Percentiles rank a stretch among this genome's conserved stretches.
Conservation (phyloP, 2,329 filamentous ascomycete genomes). For the Trichoderma breve region DNA sequence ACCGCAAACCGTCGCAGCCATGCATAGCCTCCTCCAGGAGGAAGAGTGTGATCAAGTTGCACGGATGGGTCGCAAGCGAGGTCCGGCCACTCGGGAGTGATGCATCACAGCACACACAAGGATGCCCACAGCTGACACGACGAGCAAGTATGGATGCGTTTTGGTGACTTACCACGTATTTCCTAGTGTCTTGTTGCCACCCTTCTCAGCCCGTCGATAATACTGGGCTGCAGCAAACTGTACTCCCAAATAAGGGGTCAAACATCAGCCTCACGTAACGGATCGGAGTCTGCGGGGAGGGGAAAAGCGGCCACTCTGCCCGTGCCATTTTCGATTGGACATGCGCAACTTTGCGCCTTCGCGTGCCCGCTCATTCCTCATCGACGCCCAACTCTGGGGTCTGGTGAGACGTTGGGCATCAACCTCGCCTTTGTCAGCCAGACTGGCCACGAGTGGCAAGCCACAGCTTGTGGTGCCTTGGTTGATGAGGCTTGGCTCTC, state of each 20-base stretch:
- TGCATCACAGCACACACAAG: neutral
- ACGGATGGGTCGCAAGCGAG: neutral
- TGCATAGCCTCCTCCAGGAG: neutral
- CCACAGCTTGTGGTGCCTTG: slow-evolving; percentile 19
- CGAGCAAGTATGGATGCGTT: slow-evolving; percentile 19
- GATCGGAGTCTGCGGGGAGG: slow-evolving; percentile 10
- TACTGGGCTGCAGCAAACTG: slow-evolving; percentile 83
- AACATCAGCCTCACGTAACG: slow-evolving; percentile 51
- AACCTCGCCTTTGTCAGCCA: slow-evolving; percentile 17
- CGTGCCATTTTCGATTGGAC: neutral
- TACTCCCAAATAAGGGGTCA: slow-evolving; percentile 26
- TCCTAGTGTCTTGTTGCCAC: slow-evolving; percentile 84
- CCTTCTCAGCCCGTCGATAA: slow-evolving; percentile 85
- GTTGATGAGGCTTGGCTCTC: slow-evolving; percentile 8
- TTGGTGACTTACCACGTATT: slow-evolving; percentile 79
- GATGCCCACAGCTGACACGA: slow-evolving; percentile 11
- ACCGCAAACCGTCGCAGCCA: neutral
- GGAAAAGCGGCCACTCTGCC: neutral
- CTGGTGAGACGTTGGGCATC: slow-evolving; percentile 24
- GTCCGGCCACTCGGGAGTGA: neutral
- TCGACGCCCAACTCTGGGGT: slow-evolving; percentile 41
- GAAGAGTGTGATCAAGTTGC: neutral
- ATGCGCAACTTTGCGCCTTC: slow-evolving; percentile 13
- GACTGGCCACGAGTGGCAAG: slow-evolving; percentile 6
- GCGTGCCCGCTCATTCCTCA: slow-evolving; percentile 24